A percentile compares a stretch with the other conserved stretches of the same genome.
Evolutionary conservation across 2,329 filamentous ascomycete species (phyloP).

Genomic region (Ceratocystis lukuohia): DNA sequence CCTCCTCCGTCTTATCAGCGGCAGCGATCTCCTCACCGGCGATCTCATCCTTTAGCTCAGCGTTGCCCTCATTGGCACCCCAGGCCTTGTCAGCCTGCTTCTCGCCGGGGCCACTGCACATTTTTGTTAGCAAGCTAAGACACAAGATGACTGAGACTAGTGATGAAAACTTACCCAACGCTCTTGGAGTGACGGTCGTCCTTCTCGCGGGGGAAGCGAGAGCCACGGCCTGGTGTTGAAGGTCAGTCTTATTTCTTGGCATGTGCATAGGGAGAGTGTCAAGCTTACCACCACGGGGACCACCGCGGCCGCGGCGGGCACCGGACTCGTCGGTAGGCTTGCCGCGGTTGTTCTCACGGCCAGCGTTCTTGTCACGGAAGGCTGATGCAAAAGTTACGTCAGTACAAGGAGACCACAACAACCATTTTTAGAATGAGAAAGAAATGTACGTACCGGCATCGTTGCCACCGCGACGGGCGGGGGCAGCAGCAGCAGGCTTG

Average conservation of each 20-base stretch:
- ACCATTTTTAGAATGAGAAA: neutral
- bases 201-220: slow-evolving; percentile 38
- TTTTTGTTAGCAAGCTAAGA: slow-evolving; percentile 22
- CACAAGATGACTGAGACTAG: neutral
- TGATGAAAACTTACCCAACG: slow-evolving; percentile 31
- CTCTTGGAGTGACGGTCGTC: slow-evolving; percentile 44
- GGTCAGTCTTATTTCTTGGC: neutral
- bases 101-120: slow-evolving; percentile 48
- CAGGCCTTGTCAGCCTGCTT: slow-evolving; percentile 84
- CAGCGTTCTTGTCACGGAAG: slow-evolving; percentile 79
- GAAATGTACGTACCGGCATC: slow-evolving; percentile 62
- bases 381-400: slow-evolving; percentile 36
- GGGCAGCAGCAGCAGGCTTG: slow-evolving; percentile 50
- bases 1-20: slow-evolving; percentile 60
- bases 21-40: slow-evolving; percentile 81
- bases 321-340: slow-evolving; percentile 59
- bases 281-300: slow-evolving; percentile 44
- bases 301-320: slow-evolving; percentile 44
- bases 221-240: slow-evolving; percentile 38
- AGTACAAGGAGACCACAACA: too few relatives aligned
- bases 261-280: neutral
- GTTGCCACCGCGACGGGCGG: slow-evolving; percentile 58
- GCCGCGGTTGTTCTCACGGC: slow-evolving; percentile 67
- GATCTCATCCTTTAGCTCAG: slow-evolving; percentile 82
- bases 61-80: slow-evolving; percentile 69